These are phyloP conservation scores for Candolleomyces efflorescens DNA, from an alignment of 768 basidiomycete species.

Conservation along the genomic window DNA sequence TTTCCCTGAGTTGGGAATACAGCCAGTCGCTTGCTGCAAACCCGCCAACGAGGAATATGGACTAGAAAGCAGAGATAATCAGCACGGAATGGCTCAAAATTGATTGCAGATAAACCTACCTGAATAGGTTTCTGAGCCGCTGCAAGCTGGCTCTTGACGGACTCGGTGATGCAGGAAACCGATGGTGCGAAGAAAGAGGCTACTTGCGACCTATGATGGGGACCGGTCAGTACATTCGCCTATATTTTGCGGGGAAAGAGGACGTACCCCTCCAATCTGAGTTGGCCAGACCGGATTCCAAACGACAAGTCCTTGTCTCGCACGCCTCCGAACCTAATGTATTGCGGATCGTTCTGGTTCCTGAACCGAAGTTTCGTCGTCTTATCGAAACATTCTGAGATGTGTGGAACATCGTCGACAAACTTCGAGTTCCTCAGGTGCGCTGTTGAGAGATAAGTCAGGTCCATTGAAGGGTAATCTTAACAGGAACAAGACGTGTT, in stretches of 20 bases:
- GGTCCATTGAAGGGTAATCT: not conserved
- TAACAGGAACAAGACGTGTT: not conserved
- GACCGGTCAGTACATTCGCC: not conserved
- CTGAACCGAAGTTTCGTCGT: slow-evolving; percentile 18
- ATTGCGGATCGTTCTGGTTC: slow-evolving; percentile 15
- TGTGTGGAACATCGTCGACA: slow-evolving; percentile 14
- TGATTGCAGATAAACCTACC: slow-evolving; percentile 2
- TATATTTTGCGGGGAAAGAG: not conserved
- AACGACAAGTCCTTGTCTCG: slow-evolving; percentile 14
- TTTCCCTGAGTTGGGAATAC: slow-evolving; percentile 12
- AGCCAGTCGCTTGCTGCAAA: slow-evolving; percentile 21
- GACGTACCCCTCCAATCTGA: slow-evolving; percentile 17
- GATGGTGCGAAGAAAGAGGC: slow-evolving; percentile 19
- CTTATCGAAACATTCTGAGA: slow-evolving; percentile 17
- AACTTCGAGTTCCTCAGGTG: slow-evolving; percentile 11
- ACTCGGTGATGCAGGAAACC: slow-evolving; percentile 15
- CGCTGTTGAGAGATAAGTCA: slow-evolving; percentile 1
- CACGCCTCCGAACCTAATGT: slow-evolving; percentile 16
- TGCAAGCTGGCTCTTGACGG: slow-evolving; percentile 12
- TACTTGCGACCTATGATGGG: slow-evolving; percentile 8
- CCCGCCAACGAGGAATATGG: slow-evolving; percentile 21
- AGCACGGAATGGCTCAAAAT: too few species aligned
- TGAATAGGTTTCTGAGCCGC: slow-evolving; percentile 11
- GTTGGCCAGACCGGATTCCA: slow-evolving; percentile 17
- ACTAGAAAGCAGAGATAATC: slow-evolving; percentile 6